Base-by-base conservation (phyloP, 2,329 filamentous ascomycete genomes). In the Cercospora janseana region DNA sequence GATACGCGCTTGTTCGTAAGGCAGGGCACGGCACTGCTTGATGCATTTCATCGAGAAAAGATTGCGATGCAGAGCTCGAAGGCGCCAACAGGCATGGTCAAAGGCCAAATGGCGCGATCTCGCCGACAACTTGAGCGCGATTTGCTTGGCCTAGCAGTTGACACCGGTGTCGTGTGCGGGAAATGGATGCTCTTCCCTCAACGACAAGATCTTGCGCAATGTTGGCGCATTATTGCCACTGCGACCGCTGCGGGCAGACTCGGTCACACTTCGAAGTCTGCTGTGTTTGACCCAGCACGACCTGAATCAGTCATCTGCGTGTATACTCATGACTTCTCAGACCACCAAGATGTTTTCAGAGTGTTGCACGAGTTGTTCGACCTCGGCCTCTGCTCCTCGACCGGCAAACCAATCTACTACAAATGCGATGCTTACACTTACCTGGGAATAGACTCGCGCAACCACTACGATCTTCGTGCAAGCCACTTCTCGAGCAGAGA, bases 151-250 rank as follows among this genome's bases (percentile, higher is more conserved):
- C 68, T 87, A 15, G 88, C 88, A 1, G 73, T 77, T 7, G 71
- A 77, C 13, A 76, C 75, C 10, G 75, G 76, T 18, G 76, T 87
- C 9, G 75, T 79, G 0, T 73, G 75, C 31, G 88, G 88, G 46
- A 93, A 92, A 75, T 91, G 87, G 87, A 86, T 91, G 82, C 65
- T 92, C 1, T 90, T 89, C 58, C 79, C 78, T 9, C 61, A 70
- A 0, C 64, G 72, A 0, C 63, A 70, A 6, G 72, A 80, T 23
- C 77, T 89, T 12, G 76, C 86, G 56, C 73, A 75, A 3, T 70
- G 80, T 4, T 92, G 89, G 90, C 74, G 70, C 4, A 71, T 75
- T 6, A 75, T 94, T 7, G 86, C 83, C 4, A 76, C 75, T 44
- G 86, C 81, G 2, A 87, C 87, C 0, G 79, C 80, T 9, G 78